Base-by-base conservation (phyloP, 192 early-diverging fungal genomes). In the Rhizoclosmatium sp. region DNA sequence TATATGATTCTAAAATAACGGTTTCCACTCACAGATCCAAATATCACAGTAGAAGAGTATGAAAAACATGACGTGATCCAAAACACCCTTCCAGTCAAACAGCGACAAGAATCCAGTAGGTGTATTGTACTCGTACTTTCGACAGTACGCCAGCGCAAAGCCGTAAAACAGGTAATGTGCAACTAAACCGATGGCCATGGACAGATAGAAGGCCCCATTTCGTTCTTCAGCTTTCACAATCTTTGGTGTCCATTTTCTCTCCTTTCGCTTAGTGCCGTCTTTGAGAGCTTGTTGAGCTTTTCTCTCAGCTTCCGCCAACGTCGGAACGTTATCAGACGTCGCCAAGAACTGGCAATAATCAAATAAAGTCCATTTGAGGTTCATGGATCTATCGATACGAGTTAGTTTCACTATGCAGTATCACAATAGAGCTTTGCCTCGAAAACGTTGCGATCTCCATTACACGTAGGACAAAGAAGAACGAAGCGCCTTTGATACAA, bases 271-370 rank as follows among this genome's bases (percentile, higher is more conserved):
- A 3, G 1, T 31, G n/a, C 65, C 65, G 60, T 19, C 39, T 62
- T 62, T 19, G 60, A 21, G 7, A 0, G 19, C 21, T 31, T 19
- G 21, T 23, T 62, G 7, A 1, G 0, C 60, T 23, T 62, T 62
- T 21, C 39, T 62, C 21, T 19, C 60, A 21, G 5, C 60, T 7
- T 19, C 7, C 5, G 21, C 23, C 0, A 46, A 49, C 5, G 12
- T 31, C 4, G 49, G 69, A 4, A 16, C 51, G 39, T 71, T 71
- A 21, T 56, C 21, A 23, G 44, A 47, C 23, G 51, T 56, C 5
- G 44, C 69, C 14, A 71, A 39, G 45, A 71, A 71, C 69, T 71
- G 19, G 7, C 16, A 14, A 45, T 71, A 71, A 44, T 71, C 69
- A 49, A 21, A 10, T 4, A 71, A 39, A n/a, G 48, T 54, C 69